These are phyloP conservation scores for Neonectria punicea DNA, from an alignment of 2,329 filamentous ascomycete genomes.

Conservation along the genomic window DNA sequence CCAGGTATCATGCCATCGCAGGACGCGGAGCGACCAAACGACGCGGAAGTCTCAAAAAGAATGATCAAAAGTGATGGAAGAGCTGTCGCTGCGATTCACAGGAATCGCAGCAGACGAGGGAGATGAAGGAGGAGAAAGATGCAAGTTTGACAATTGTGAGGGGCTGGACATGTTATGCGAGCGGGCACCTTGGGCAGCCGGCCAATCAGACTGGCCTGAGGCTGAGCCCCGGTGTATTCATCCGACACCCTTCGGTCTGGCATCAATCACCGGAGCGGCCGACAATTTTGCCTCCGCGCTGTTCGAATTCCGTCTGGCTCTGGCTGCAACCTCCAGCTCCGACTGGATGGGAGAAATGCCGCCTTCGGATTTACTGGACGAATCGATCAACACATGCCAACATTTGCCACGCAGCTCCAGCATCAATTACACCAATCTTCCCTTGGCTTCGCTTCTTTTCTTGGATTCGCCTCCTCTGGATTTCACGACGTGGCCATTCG, in stretches of 20 bases:
- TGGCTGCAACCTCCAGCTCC: background rate
- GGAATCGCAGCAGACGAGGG: background rate
- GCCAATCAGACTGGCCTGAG: background rate
- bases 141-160: background rate
- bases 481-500: background rate
- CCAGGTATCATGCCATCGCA: background rate
- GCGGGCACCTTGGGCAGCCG: background rate
- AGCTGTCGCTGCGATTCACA: background rate
- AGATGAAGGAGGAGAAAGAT: slow-evolving; percentile 2
- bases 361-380: background rate
- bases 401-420: background rate
- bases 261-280: background rate
- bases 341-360: background rate
- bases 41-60: background rate
- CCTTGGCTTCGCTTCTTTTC: background rate
- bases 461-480: background rate
- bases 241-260: background rate
- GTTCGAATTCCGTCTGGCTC: background rate
- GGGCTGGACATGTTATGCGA: slow-evolving; percentile 8
- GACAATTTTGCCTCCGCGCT: background rate
- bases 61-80: background rate
- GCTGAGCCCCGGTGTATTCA: background rate
- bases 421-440: background rate
- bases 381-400: no score
- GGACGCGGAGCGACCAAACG: background rate